Percentiles rank a stretch among this genome's conserved stretches.
These are phyloP conservation scores for Dittrichia graveolens DNA, from an alignment of 129 eudicot genomes.

Conservation along the genomic window DNA sequence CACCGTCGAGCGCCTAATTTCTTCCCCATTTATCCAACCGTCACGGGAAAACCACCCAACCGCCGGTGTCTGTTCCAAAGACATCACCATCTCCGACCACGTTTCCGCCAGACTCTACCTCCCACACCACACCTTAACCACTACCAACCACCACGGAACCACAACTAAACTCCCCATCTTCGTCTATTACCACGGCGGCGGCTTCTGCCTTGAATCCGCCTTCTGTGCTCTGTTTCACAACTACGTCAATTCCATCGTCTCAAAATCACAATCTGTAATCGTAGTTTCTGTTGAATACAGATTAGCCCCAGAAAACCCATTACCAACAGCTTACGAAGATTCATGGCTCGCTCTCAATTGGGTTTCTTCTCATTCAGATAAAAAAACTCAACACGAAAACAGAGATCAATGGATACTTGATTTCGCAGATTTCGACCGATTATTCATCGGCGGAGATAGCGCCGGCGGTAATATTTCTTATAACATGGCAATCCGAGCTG, in stretches of 20 bases:
- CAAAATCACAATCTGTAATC: slow-evolving; percentile 26
- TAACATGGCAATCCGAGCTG: slow-evolving; percentile 27
- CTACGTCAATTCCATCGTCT: slow-evolving; percentile 26
- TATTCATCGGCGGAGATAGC: slow-evolving; percentile 33
- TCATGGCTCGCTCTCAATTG: slow-evolving; percentile 43
- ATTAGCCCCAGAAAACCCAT: slow-evolving; percentile 43
- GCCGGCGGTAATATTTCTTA: slow-evolving; percentile 32
- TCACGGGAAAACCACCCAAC: slow-evolving; percentile 31
- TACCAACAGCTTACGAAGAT: slow-evolving; percentile 44
- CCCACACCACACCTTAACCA: slow-evolving; percentile 14
- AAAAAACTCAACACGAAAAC: neutral
- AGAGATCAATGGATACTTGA: slow-evolving; percentile 29
- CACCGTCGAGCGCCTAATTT: slow-evolving; percentile 42
- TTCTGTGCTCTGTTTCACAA: slow-evolving; percentile 17
- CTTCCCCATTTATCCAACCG: slow-evolving; percentile 15
- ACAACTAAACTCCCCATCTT: slow-evolving; percentile 41
- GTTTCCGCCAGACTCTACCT: slow-evolving; percentile 45
- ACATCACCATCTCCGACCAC: slow-evolving; percentile 27
- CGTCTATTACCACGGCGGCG: slow-evolving; percentile 55
- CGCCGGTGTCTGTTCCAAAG: slow-evolving; percentile 45
- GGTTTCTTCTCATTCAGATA: slow-evolving; percentile 32
- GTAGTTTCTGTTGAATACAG: slow-evolving; percentile 44
- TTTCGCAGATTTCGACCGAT: slow-evolving; percentile 12
- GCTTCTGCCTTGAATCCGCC: slow-evolving; percentile 37
- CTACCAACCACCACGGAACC: neutral